These are phyloP conservation scores for Metschnikowia noctiluminum DNA, from an alignment of 805 yeast species.

Conservation along the genomic window DNA sequence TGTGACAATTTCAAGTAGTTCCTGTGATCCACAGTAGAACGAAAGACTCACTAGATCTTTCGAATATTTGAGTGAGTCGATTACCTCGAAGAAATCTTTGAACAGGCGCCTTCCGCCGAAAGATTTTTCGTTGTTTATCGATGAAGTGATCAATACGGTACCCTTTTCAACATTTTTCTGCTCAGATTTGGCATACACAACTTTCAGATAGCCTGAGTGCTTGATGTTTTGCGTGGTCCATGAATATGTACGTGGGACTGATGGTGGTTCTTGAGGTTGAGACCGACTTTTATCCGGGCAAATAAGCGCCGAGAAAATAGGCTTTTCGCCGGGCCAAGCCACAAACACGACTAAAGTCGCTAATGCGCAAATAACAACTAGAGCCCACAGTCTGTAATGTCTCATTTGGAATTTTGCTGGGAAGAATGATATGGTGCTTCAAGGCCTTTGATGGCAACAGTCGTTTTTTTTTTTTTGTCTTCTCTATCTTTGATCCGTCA, in stretches of 20 bases:
- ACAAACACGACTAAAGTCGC: not conserved
- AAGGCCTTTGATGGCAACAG: too few relatives aligned
- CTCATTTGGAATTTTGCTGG: not conserved
- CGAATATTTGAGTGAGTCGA: conserved; percentile 26
- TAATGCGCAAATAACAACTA: not conserved
- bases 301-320: not conserved
- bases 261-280: not conserved
- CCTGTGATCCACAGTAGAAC: conserved; percentile 28
- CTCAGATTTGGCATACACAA: not conserved
- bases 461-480: too few relatives aligned
- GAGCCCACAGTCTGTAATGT: not conserved
- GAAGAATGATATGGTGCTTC: too few relatives aligned
- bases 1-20: conserved; percentile 23
- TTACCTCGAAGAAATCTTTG: conserved; percentile 29
- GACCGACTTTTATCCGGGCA: conserved; percentile 1
- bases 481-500: too few relatives aligned
- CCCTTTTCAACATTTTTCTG: not conserved
- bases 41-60: conserved; percentile 22
- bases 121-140: conserved; percentile 28
- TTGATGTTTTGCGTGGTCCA: not conserved
- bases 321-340: not conserved
- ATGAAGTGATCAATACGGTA: conserved; percentile 19
- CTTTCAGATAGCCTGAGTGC: conserved; percentile 3
- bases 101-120: conserved; percentile 37
- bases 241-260: not conserved